Evolutionary conservation across 768 basidiomycete genomes (phyloP), one percentile per base, ranked within the genome.

Genomic region (Podaxis sp.): DNA sequence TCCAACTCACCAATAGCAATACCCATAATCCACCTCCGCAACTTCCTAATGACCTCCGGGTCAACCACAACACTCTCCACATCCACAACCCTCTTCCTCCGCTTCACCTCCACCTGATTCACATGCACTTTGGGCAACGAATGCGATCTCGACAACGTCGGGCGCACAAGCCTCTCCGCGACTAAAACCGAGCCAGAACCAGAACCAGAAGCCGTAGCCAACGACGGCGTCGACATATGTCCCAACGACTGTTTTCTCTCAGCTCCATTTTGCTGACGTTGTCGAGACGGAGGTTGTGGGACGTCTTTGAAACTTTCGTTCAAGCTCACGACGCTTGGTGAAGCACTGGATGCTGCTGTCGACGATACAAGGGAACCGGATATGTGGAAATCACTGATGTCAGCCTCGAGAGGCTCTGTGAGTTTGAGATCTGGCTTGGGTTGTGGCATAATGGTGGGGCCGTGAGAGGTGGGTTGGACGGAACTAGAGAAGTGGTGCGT

Each of bases 11-110:
- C 91, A 58, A 91, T 78, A 50, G 81, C 85, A 52, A 93, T 80
- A 13, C 87, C 80, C 60, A 89, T 71, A 1, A 87, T 84, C 91
- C 91, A 93, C 60, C 85, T 74, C 26, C 82, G 78, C 71, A 93
- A 78, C 57, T 76, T 83, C 30, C 68, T 68, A 13, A 85, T 64
- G 20, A 80, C 82, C 30, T 79, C 80, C 2, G 72, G 67, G n/a
- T 85, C 77, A 41, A 90, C 78, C 4, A 77, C 71, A 12, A 90
- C 75, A 8, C 77, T 75, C 51, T 77, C 70, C 4, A 78, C 63
- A 53, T 81, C 79, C 8, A 72, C 70, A 50, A 71, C 71, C 37
- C 74, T 71, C 58, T 67, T 71, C 41, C 71, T 69, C 24, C 71
- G 68, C 57, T 66, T 75, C 20, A 68, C 71, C 56, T 72, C 73